Percentiles rank a stretch among this genome's conserved stretches.
phyloP scores from a whole-genome alignment of 73 alveolate genomes.

The Durusdinium trenchii region DNA sequence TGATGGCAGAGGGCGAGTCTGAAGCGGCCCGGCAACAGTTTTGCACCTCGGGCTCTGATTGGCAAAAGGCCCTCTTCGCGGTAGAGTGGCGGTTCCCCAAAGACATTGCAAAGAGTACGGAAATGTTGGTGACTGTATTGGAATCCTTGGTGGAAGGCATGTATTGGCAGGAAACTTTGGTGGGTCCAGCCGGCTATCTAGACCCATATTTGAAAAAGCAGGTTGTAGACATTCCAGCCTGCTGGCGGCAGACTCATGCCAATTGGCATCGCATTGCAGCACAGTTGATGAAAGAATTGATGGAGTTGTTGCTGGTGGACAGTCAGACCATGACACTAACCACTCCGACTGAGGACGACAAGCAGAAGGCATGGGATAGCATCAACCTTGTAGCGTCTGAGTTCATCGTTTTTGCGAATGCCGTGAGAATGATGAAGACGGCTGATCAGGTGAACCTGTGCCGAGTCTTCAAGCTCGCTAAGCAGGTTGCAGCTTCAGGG shows the following conservation, averaged over 20 bases:
- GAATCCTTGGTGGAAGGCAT: constrained; percentile 50
- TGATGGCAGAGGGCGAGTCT: too few relatives aligned
- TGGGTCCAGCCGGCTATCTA: constrained; percentile 12
- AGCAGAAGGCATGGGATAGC: constrained; percentile 40
- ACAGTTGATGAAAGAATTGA: constrained; percentile 31
- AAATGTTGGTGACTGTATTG: neutral
- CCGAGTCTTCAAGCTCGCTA: constrained; percentile 61
- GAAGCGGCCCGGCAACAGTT: too few relatives aligned
- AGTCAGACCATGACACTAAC: neutral
- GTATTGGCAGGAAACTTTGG: constrained; percentile 57
- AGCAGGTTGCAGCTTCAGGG: constrained; percentile 36
- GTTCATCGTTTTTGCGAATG: constrained; percentile 27
- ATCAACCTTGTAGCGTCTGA: constrained; percentile 29
- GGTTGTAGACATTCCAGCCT: constrained; percentile 45
- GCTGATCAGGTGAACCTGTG: constrained; percentile 72
- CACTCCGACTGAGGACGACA: neutral
- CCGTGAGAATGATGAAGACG: constrained; percentile 30
- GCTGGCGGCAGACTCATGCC: constrained; percentile 94
- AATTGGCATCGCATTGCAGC: constrained; percentile 88
- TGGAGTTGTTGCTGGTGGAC: neutral
- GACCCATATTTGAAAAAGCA: constrained; percentile 7
- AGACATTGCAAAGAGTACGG: constrained; percentile 24
- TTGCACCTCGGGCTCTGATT: too few relatives aligned
- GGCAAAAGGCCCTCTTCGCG: too few relatives aligned
- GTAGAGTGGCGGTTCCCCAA: constrained; percentile 44